Evolutionary conservation across 192 early-diverging fungal species (phyloP).

Genomic region (Pilobolus umbonatus): DNA sequence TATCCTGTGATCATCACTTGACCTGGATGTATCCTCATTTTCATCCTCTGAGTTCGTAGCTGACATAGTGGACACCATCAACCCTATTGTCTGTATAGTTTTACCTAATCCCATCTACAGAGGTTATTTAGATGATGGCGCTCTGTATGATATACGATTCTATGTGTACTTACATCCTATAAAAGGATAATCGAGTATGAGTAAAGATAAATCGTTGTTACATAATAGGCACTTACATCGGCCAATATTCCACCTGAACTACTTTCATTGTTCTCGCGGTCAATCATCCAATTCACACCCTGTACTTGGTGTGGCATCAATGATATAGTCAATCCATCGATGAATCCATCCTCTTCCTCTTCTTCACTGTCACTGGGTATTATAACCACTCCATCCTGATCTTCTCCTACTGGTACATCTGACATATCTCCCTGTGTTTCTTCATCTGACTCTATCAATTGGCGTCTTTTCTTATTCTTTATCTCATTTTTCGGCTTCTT

Average conservation of each 20-base stretch:
- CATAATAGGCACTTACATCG: conserved; percentile 25
- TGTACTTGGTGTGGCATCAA: conserved; percentile 30
- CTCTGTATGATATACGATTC: neutral
- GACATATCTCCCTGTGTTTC: conserved; percentile 5
- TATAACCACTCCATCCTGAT: neutral
- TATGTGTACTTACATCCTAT: conserved; percentile 18
- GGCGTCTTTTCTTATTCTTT: conserved; percentile 6
- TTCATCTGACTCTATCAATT: conserved; percentile 9
- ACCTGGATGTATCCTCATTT: neutral
- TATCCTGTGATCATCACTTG: conserved; percentile 7
- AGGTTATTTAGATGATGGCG: neutral
- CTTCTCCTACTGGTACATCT: neutral
- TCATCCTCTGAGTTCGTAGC: neutral
- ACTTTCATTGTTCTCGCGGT: conserved; percentile 27
- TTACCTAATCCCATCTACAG: conserved; percentile 39
- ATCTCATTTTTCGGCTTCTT: neutral
- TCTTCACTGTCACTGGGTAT: neutral
- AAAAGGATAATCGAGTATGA: neutral
- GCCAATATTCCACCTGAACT: conserved; percentile 34
- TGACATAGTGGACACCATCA: conserved; percentile 18
- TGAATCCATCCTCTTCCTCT: neutral
- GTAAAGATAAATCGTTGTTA: neutral
- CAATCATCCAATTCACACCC: conserved; percentile 35
- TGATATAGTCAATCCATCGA: conserved; percentile 15
- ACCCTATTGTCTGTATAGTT: conserved; percentile 34